phyloP scores from a whole-genome alignment of 148 eudicot genomes.

The Rhododendron kiyosumense region DNA sequence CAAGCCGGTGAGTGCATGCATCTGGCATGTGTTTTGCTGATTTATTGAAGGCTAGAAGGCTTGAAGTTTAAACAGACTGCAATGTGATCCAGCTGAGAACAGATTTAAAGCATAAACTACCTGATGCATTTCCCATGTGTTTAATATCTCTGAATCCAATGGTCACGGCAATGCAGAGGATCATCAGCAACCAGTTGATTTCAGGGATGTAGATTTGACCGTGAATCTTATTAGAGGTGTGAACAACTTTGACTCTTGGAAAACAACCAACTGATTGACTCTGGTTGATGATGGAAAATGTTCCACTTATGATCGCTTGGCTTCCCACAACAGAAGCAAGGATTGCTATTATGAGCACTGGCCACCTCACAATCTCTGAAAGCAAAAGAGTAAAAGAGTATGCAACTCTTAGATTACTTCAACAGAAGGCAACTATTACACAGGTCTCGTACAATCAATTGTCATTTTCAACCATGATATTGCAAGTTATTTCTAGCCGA shows the following conservation, averaged over 20 bases:
- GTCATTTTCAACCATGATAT: neutral
- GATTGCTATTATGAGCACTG: constrained; percentile 52
- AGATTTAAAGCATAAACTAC: constrained; percentile 3
- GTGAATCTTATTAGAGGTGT: constrained; percentile 61
- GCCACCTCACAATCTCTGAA: constrained; percentile 75
- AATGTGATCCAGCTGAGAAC: neutral
- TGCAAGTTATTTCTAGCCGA: neutral
- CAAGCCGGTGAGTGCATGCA: neutral
- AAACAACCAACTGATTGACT: constrained; percentile 56
- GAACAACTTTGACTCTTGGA: constrained; percentile 65
- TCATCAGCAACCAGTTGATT: constrained; percentile 79
- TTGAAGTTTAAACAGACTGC: neutral
- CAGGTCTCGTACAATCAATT: neutral
- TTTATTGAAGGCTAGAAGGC: neutral
- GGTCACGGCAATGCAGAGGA: constrained; percentile 74
- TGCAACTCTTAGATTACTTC: neutral
- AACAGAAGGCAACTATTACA: neutral
- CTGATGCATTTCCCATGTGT: constrained; percentile 74
- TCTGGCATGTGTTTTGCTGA: neutral
- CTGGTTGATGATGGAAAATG: constrained; percentile 67
- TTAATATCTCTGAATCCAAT: constrained; percentile 69
- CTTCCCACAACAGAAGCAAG: constrained; percentile 66
- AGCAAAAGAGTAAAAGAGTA: neutral
- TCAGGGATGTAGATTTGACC: constrained; percentile 89
- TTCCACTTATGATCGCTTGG: constrained; percentile 56